Conservation (phyloP, 768 basidiomycete species). For the Agrocybe pediades region DNA sequence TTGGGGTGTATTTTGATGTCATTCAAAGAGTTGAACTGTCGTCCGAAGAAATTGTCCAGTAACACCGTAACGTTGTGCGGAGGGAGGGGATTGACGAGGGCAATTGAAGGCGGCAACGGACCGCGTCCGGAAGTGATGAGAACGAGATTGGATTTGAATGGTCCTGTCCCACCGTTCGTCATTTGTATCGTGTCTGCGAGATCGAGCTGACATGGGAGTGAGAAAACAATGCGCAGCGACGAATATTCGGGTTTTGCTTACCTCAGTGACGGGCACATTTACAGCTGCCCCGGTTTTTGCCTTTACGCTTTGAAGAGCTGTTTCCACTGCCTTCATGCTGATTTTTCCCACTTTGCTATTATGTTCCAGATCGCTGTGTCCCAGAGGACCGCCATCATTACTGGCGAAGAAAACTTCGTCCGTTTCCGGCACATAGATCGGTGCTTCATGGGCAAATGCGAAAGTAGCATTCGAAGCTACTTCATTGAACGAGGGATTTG, state of each 20-base stretch:
- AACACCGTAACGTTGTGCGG: conserved; percentile 72
- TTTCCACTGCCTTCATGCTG: conserved; percentile 55
- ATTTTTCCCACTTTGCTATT: conserved; percentile 69
- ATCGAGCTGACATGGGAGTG: conserved; percentile 44
- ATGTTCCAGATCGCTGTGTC: conserved; percentile 62
- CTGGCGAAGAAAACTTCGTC: conserved; percentile 75
- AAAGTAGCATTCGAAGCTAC: conserved; percentile 63
- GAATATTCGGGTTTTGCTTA: conserved; percentile 20
- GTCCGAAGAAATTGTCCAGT: conserved; percentile 77
- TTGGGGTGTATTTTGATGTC: conserved; percentile 76
- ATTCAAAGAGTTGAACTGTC: conserved; percentile 83
- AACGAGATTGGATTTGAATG: conserved; percentile 57
- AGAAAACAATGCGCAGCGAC: conserved; percentile 3
- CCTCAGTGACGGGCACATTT: conserved; percentile 50
- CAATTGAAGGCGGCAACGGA: conserved; percentile 59
- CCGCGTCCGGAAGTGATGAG: conserved; percentile 71
- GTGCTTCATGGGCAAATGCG: conserved; percentile 81
- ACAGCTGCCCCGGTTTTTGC: conserved; percentile 31
- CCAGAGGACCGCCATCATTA: conserved; percentile 66
- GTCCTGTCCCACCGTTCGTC: conserved; percentile 72
- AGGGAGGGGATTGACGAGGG: conserved; percentile 60
- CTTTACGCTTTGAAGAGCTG: conserved; percentile 37
- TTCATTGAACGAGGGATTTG: conserved; percentile 53
- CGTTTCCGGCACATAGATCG: conserved; percentile 65
- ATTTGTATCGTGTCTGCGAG: conserved; percentile 63